Conservation (phyloP, 768 basidiomycete species). For the Suillus spraguei region DNA sequence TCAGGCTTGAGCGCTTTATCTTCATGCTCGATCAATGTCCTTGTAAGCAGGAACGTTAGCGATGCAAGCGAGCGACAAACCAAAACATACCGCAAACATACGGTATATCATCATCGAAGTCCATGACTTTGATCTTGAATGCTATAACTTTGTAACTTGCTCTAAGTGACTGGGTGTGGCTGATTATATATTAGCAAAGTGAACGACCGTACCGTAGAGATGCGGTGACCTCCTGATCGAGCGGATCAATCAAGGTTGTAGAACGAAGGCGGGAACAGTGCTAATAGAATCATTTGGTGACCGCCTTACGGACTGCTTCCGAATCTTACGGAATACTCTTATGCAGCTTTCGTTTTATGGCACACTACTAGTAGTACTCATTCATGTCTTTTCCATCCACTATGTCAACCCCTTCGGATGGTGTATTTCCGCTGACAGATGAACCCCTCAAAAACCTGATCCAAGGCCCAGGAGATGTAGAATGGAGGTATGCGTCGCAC, state of each 20-base stretch:
- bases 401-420: conserved; percentile 15
- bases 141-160: not conserved
- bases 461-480: conserved; percentile 79
- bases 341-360: not conserved
- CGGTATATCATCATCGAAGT: conserved; percentile 64
- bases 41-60: conserved; percentile 13
- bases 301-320: conserved; percentile 17
- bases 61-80: conserved; percentile 10
- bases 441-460: conserved; percentile 61
- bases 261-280: not conserved
- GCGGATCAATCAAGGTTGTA: not conserved
- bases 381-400: conserved; percentile 9
- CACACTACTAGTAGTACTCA: not conserved
- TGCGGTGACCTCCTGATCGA: not conserved
- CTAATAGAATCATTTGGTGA: not conserved
- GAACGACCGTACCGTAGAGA: not conserved
- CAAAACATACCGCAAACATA: conserved; percentile 33
- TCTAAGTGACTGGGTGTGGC: not conserved
- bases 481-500: conserved; percentile 66
- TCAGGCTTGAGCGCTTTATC: not conserved
- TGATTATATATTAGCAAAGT: not conserved
- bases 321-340: conserved; percentile 25
- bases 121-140: conserved; percentile 33
- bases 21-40: conserved; percentile 36
- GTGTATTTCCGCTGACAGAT: conserved; percentile 31